Conservation (phyloP, 768 basidiomycete species). For the Cystobasidium tubakii region DNA sequence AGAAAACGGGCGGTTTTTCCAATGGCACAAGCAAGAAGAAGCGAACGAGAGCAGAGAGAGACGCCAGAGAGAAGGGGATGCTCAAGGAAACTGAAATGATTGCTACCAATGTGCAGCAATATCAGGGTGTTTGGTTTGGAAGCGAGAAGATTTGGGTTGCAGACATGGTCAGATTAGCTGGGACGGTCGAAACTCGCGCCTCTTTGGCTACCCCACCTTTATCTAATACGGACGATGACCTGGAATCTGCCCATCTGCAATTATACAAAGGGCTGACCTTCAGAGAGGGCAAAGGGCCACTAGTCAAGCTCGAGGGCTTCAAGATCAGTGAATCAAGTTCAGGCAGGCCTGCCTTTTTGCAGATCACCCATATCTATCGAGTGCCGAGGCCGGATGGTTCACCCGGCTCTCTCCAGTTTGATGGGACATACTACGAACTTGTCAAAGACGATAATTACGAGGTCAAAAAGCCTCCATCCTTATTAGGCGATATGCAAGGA, state of each 20-base stretch:
- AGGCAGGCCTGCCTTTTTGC: background rate
- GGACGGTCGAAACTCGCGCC: conserved; percentile 43
- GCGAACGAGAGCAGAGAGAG: background rate
- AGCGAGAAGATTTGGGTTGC: conserved; percentile 35
- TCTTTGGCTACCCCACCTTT: background rate
- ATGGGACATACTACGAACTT: background rate
- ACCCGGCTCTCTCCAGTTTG: background rate
- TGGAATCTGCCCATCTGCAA: background rate
- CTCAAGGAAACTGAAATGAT: background rate
- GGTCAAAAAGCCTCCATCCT: background rate
- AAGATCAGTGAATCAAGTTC: background rate
- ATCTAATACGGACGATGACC: background rate
- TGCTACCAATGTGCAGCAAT: background rate
- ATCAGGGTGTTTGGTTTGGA: conserved; percentile 37
- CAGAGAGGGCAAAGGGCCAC: background rate
- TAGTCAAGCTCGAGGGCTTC: background rate
- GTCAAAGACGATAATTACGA: background rate
- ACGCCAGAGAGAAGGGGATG: background rate
- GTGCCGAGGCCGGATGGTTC: background rate
- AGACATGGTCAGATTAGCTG: conserved; percentile 27
- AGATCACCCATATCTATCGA: conserved; percentile 7
- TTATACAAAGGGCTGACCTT: background rate
- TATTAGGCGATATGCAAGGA: background rate
- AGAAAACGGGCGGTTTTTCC: background rate
- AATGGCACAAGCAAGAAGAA: background rate